phyloP scores from a whole-genome alignment of 202 grass and related monocot species.

The Alloteropsis angusta region DNA sequence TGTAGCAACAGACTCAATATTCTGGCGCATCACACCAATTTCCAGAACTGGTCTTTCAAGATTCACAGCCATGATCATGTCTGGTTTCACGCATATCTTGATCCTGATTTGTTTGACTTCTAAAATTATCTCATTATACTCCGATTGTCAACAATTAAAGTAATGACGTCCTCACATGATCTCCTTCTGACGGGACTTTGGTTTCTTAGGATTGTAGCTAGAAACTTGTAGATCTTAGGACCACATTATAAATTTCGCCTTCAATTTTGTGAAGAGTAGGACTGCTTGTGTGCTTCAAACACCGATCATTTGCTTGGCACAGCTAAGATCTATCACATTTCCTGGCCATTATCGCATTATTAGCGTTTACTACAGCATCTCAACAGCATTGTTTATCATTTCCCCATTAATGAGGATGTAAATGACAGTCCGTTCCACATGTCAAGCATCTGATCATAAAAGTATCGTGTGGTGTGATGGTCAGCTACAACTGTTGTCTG shows the following conservation, averaged over 20 bases:
- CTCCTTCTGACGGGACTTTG: neutral
- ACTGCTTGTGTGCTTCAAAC: neutral
- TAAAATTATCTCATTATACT: constrained; percentile 3
- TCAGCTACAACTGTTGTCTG: neutral
- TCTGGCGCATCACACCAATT: neutral
- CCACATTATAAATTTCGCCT: constrained; percentile 6
- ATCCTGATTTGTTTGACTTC: constrained; percentile 23
- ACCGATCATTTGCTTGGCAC: constrained; percentile 11
- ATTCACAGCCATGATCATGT: neutral
- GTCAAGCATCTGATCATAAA: constrained; percentile 29
- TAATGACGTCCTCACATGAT: constrained; percentile 18
- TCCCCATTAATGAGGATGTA: neutral
- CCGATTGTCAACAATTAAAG: constrained; percentile 30
- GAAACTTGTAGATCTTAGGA: constrained; percentile 29
- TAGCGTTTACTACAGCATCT: constrained; percentile 20
- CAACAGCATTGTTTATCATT: constrained; percentile 1
- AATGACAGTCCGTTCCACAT: constrained; percentile 38
- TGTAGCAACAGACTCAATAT: neutral
- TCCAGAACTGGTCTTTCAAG: neutral
- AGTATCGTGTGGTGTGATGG: neutral
- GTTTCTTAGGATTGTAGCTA: constrained; percentile 23
- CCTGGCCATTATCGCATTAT: constrained; percentile 16
- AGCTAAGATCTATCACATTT: constrained; percentile 15
- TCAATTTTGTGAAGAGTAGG: neutral
- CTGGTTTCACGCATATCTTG: neutral